phyloP scores from a whole-genome alignment of 2,329 filamentous ascomycete genomes.

The Tolypocladium amazonense region DNA sequence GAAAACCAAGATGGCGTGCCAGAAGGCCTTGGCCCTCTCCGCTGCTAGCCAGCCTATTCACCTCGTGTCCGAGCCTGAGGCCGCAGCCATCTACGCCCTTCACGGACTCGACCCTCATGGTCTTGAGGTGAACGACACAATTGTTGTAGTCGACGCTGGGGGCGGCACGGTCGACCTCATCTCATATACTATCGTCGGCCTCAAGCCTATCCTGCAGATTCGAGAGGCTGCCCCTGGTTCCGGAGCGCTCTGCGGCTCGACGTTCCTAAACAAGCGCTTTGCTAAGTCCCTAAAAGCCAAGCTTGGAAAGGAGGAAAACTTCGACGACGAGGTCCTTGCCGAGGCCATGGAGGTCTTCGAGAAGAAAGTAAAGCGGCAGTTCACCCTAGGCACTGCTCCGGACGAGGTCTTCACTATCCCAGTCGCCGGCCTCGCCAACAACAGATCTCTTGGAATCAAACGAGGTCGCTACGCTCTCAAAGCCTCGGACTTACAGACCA shows the following conservation, averaged over 20 bases:
- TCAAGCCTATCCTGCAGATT: slow-evolving; percentile 32
- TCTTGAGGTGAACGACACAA: slow-evolving; percentile 30
- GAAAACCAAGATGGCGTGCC: slow-evolving; percentile 33
- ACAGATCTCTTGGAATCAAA: slow-evolving; percentile 24
- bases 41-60: slow-evolving; percentile 21
- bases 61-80: slow-evolving; percentile 37
- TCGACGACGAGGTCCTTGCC: slow-evolving; percentile 26
- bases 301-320: slow-evolving; percentile 26
- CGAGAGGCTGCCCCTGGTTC: slow-evolving; percentile 33
- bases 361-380: slow-evolving; percentile 26
- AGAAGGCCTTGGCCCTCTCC: slow-evolving; percentile 20
- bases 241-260: slow-evolving; percentile 35
- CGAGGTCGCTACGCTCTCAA: slow-evolving; percentile 26
- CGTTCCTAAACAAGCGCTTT: slow-evolving; percentile 34
- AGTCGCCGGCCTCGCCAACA: slow-evolving; percentile 28
- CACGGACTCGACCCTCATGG: slow-evolving; percentile 27
- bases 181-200: slow-evolving; percentile 32
- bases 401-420: slow-evolving; percentile 25
- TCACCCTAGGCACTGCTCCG: slow-evolving; percentile 13
- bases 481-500: slow-evolving; percentile 25
- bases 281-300: slow-evolving; percentile 26
- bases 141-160: slow-evolving; percentile 41
- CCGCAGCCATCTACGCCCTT: slow-evolving; percentile 35
- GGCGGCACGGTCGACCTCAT: slow-evolving; percentile 42
- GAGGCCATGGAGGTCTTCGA: slow-evolving; percentile 32